A percentile compares a stretch with the other conserved stretches of the same genome.
These are phyloP conservation scores for Fusarium chlamydosporum DNA, from an alignment of 2,329 filamentous ascomycete genomes.

Conservation along the genomic window DNA sequence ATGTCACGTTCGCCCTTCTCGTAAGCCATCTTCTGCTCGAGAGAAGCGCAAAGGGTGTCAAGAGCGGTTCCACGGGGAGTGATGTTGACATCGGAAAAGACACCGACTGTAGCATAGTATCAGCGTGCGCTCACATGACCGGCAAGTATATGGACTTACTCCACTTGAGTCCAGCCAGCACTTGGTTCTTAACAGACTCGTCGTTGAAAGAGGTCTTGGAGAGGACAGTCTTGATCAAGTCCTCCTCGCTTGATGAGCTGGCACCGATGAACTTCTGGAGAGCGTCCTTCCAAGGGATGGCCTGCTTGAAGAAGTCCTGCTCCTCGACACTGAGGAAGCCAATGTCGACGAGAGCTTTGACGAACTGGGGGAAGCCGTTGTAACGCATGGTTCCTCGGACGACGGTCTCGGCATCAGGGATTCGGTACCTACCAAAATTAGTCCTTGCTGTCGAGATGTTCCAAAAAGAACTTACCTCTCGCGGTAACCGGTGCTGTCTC, in stretches of 20 bases:
- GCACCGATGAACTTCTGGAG: constrained; percentile 83
- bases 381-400: constrained; percentile 87
- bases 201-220: constrained; percentile 69
- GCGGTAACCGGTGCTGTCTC: constrained; percentile 88
- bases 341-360: constrained; percentile 88
- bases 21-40: constrained; percentile 78
- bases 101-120: constrained; percentile 24
- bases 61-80: constrained; percentile 74
- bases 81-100: constrained; percentile 65
- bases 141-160: constrained; percentile 8
- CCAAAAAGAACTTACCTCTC: constrained; percentile 76
- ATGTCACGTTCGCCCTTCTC: constrained; percentile 75
- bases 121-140: neutral
- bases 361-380: constrained; percentile 90
- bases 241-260: constrained; percentile 73
- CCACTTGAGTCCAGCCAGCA: constrained; percentile 38
- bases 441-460: neutral
- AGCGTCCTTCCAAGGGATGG: constrained; percentile 86
- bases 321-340: constrained; percentile 81
- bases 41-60: constrained; percentile 76
- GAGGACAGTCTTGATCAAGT: constrained; percentile 79
- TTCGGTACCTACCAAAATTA: constrained; percentile 63
- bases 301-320: constrained; percentile 70
- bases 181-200: constrained; percentile 35
- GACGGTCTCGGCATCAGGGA: constrained; percentile 92